These are phyloP conservation scores for Actinomucor elegans DNA, from an alignment of 371 early-diverging fungal species.

Conservation along the genomic window DNA sequence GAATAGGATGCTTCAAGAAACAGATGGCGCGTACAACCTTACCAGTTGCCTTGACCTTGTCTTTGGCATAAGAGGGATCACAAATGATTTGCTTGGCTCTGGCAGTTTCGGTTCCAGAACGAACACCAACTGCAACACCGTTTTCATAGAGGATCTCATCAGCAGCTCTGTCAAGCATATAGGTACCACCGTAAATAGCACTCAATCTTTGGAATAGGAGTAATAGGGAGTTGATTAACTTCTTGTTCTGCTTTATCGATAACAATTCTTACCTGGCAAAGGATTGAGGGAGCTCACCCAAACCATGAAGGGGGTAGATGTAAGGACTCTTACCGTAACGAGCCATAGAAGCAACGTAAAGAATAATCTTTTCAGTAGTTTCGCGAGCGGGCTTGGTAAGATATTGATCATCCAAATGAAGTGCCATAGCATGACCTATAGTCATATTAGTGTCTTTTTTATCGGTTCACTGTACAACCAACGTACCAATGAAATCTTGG, in stretches of 20 bases:
- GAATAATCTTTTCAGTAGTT: slow-evolving; percentile 90
- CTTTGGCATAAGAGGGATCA: slow-evolving; percentile 93
- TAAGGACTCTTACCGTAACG: slow-evolving; percentile 98
- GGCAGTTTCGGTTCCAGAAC: slow-evolving; percentile 83
- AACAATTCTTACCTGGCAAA: slow-evolving; percentile 22
- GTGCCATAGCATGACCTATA: slow-evolving; percentile 94
- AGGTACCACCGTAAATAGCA: slow-evolving; percentile 98
- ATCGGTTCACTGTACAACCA: background rate
- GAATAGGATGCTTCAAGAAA: slow-evolving; percentile 90
- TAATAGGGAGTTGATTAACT: background rate
- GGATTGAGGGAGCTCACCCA: slow-evolving; percentile 99
- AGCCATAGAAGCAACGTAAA: slow-evolving; percentile 96
- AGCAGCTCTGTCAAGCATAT: slow-evolving; percentile 94
- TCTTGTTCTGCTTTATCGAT: background rate
- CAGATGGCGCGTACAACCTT: slow-evolving; percentile 96
- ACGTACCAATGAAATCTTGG: slow-evolving; percentile 91
- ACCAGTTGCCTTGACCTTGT: slow-evolving; percentile 74
- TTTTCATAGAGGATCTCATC: slow-evolving; percentile 87
- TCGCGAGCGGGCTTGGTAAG: slow-evolving; percentile 85
- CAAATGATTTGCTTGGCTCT: slow-evolving; percentile 88
- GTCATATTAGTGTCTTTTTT: background rate
- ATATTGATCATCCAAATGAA: slow-evolving; percentile 96
- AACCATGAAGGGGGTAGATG: slow-evolving; percentile 99
- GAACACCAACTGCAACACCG: slow-evolving; percentile 89
- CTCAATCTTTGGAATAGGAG: slow-evolving; percentile 56